Evolutionary conservation across 805 yeast genomes (phyloP).

Genomic region (Myxozyma vanderwaltii): DNA sequence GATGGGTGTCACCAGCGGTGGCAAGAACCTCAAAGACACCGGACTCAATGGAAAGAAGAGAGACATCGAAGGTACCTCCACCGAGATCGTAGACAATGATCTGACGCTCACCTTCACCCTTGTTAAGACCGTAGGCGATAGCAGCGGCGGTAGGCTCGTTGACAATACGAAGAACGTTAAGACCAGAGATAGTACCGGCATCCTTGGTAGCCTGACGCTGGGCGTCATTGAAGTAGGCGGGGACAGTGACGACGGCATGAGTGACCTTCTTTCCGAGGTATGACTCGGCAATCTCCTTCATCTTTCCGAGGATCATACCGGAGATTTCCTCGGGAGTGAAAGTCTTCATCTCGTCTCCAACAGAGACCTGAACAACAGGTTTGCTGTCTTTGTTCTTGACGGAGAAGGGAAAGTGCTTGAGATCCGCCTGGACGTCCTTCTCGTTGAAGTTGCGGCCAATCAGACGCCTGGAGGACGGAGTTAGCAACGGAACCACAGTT

Average conservation of each 20-base stretch:
- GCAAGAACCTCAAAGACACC: conserved; percentile 97
- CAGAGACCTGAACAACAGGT: conserved; percentile 81
- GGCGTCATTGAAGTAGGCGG: conserved; percentile 96
- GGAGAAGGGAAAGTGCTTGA: conserved; percentile 87
- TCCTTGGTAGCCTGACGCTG: conserved; percentile 98
- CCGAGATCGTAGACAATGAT: conserved; percentile 94
- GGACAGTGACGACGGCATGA: conserved; percentile 94
- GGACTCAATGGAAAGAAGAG: conserved; percentile 87
- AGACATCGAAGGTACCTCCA: conserved; percentile 99
- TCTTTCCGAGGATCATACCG: conserved; percentile 86
- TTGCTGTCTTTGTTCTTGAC: conserved; percentile 76
- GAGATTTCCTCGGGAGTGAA: conserved; percentile 95
- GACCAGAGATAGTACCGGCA: conserved; percentile 95
- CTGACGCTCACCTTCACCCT: conserved; percentile 66
- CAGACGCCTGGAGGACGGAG: conserved; percentile 72
- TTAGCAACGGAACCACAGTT: background rate
- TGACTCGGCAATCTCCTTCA: conserved; percentile 93
- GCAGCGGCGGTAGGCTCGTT: conserved; percentile 99
- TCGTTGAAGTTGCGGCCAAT: conserved; percentile 83
- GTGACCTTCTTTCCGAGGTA: conserved; percentile 81
- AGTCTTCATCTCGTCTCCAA: conserved; percentile 80
- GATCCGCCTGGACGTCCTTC: conserved; percentile 73
- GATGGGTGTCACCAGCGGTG: conserved; percentile 86
- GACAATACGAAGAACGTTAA: conserved; percentile 90
- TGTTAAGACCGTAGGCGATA: conserved; percentile 90